Evolutionary conservation across 208 protist genomes (phyloP), one percentile per base, ranked within the genome.

Genomic region (Trypanosoma scelopori): DNA sequence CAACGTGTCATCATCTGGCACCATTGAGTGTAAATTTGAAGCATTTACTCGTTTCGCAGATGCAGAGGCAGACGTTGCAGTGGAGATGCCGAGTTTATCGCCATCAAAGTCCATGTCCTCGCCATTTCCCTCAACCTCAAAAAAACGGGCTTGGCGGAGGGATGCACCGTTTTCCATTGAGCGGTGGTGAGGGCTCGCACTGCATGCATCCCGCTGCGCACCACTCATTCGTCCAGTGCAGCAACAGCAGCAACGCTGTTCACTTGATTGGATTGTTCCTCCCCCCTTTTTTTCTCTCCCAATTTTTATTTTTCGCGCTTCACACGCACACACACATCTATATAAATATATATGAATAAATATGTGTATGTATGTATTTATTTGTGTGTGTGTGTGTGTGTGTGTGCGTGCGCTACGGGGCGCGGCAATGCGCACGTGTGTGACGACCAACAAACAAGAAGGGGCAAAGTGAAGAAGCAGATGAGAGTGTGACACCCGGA

Each of bases 281-380:
- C 28, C 22, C 18, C 11, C 49, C 11, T 50, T 23, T 49, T 32
- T 35, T 15, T 3, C 41, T 50, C 25, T 20, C 7, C 25, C 41
- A 7, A 3, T 32, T 16, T 58, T 58, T 20, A n/a, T 16, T 58
- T 58, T 20, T 18, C 16, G 27, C n/a, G 11, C 27, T 3, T 25
- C 37, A 65, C 53, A 37, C 16, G 20, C 25, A 15, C 20, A 71
- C 23, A 64, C 12, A 56, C 0, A 41, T n/a, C 56, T 47, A 72
- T 23, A 55, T 37, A 68, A 7, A 25, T 35, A 25, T 37, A 45
- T 47, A 37, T 9, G n/a, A n/a, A n/a, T n/a, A n/a, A n/a, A n/a
- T n/a, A n/a, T n/a, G n/a, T n/a, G n/a, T n/a, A n/a, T n/a, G n/a
- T n/a, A n/a, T n/a, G n/a, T n/a, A n/a, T n/a, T n/a, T n/a, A n/a